Conservation (phyloP, 2,329 filamentous ascomycete species). For the Epichloe bromicola region DNA sequence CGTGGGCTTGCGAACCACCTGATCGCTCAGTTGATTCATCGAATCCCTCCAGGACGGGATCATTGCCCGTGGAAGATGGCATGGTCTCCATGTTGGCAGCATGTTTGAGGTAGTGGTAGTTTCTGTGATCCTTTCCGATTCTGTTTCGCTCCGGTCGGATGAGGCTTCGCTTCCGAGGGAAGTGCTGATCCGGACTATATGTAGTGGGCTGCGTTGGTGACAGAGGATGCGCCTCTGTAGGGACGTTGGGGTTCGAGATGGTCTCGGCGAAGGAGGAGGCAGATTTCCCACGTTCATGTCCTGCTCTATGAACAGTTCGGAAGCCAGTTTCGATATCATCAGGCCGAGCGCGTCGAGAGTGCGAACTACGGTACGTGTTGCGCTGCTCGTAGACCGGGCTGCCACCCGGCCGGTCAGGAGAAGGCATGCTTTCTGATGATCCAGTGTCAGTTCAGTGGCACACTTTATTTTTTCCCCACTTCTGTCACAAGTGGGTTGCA, state of each 20-base stretch:
- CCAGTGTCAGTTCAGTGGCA: slow-evolving; percentile 8
- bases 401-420: slow-evolving; percentile 51
- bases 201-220: slow-evolving; percentile 28
- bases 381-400: slow-evolving; percentile 47
- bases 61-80: slow-evolving; percentile 85
- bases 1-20: slow-evolving; percentile 31
- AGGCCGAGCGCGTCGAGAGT: slow-evolving; percentile 50
- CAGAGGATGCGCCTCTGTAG: slow-evolving; percentile 42
- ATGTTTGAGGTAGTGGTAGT: slow-evolving; percentile 93
- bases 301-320: slow-evolving; percentile 28
- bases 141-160: slow-evolving; percentile 79
- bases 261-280: slow-evolving; percentile 46
- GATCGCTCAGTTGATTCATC: slow-evolving; percentile 49
- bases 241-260: slow-evolving; percentile 38
- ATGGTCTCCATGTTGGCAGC: slow-evolving; percentile 83
- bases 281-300: slow-evolving; percentile 43
- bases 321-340: slow-evolving; percentile 58
- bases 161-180: slow-evolving; percentile 69
- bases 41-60: slow-evolving; percentile 70
- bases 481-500: neutral
- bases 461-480: neutral
- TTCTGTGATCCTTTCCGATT: slow-evolving; percentile 77
- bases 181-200: slow-evolving; percentile 19
- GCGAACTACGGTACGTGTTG: slow-evolving; percentile 53
- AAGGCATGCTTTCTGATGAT: slow-evolving; percentile 37